phyloP scores from a whole-genome alignment of 2,329 filamentous ascomycete genomes.

The Talaromyces albobiverticillius region DNA sequence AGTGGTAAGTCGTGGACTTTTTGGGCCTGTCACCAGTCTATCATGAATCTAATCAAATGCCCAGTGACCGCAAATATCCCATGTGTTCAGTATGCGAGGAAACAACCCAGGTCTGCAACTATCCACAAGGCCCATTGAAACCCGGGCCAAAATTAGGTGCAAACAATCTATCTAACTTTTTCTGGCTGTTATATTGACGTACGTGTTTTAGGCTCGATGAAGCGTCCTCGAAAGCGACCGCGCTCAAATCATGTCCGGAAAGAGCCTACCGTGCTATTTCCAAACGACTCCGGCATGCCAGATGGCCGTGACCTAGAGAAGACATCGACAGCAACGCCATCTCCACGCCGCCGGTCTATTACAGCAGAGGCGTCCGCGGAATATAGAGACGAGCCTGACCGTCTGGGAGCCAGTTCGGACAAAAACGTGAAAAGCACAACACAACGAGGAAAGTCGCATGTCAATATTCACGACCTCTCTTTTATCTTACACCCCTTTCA shows the following conservation, averaged over 20 bases:
- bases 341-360: neutral
- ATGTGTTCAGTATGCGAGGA: constrained; percentile 23
- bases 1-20: neutral
- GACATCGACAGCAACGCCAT: neutral
- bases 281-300: neutral
- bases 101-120: constrained; percentile 21
- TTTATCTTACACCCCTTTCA: constrained; percentile 27
- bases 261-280: neutral
- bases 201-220: constrained; percentile 1
- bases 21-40: neutral
- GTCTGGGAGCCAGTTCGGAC: neutral
- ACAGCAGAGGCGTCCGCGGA: neutral
- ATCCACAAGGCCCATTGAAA: constrained; percentile 24
- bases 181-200: no score
- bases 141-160: constrained; percentile 30
- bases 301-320: neutral
- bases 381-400: neutral
- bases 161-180: neutral
- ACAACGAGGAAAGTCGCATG: neutral
- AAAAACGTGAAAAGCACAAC: neutral
- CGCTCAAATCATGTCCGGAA: neutral
- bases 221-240: neutral
- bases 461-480: constrained; percentile 17
- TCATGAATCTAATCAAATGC: no score
- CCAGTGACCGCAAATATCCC: neutral